Base-by-base conservation (phyloP, 179 eudicot genomes). In the Gypsophila paniculata region DNA sequence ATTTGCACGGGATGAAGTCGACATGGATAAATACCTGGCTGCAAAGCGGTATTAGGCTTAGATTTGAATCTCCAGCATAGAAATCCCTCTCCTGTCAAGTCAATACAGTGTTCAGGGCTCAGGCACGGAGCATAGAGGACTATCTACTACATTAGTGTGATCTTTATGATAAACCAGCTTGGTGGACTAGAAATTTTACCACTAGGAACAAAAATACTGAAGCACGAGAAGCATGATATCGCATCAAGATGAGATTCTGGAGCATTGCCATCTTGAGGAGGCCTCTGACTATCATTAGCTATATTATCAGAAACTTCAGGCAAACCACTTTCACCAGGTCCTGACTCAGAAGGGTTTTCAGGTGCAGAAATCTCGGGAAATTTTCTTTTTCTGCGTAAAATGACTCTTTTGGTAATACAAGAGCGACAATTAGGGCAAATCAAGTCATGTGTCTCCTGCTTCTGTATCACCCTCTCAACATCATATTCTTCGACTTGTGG, bases 381-480 rank as follows among this genome's bases (percentile, higher is more conserved):
- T 51, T 62, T 75, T 64, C 68, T 69, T 61, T 74, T 70, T 52
- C 89, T 85, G 53, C 87, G 86, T 64, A 94, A 84, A 79, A 91
- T 83, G 64, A 91, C 97, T 83, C 86, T 83, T 76, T 81, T 85
- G 77, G 97, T 94, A 67, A 91, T 91, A 74, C 96, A 88, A 36
- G 88, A 80, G 29, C 87, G 83, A 77, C 97, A 93, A 74, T 88
- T 89, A 59, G 98, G 98, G 68, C 97, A 93, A 72, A 51, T 85
- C 17, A 91, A 68, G 70, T 93, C 97, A 78, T 93, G 91, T 10
- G 92, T 88, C 68, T 81, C 82, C 77, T 93, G 98, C 81, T 82
- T 78, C 61, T 76, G 59, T 65, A 93, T 46, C 59, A 93, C 91
- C 61, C 72, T 79, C 76, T 93, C 96, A 44, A 93, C 89, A 75